phyloP scores from a whole-genome alignment of 768 basidiomycete genomes.

The Trametes cinnabarina region DNA sequence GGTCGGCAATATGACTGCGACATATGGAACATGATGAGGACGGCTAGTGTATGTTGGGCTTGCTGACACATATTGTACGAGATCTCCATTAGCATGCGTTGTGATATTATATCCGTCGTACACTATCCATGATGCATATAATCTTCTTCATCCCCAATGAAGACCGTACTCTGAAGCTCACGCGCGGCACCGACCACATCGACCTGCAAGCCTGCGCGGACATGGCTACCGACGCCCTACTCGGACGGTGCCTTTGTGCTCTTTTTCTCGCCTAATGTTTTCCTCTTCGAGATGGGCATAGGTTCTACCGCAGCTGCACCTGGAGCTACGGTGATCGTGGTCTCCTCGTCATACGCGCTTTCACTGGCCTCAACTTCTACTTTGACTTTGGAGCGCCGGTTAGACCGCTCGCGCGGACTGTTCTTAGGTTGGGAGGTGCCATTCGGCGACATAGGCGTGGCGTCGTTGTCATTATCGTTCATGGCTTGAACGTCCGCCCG shows the following conservation, averaged over 20 bases:
- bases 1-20: slow-evolving; percentile 19
- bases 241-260: neutral
- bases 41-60: neutral
- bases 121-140: neutral
- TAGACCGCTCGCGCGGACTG: neutral
- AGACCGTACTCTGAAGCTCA: too few relatives aligned
- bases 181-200: too few relatives aligned
- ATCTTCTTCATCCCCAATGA: neutral
- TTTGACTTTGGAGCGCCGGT: neutral
- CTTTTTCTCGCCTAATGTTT: neutral
- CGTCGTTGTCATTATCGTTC: too few relatives aligned
- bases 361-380: neutral
- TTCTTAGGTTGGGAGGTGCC: neutral
- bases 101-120: neutral
- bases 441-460: neutral
- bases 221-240: too few relatives aligned
- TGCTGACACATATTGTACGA: slow-evolving; percentile 1
- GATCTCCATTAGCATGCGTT: neutral
- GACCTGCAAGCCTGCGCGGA: too few relatives aligned
- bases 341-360: neutral
- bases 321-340: neutral
- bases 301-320: neutral
- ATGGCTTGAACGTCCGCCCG: neutral
- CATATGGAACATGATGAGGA: neutral
- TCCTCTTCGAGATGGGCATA: neutral